Conservation (phyloP, 164 flowering plant species). For the Tetrastigma voinierianum region DNA sequence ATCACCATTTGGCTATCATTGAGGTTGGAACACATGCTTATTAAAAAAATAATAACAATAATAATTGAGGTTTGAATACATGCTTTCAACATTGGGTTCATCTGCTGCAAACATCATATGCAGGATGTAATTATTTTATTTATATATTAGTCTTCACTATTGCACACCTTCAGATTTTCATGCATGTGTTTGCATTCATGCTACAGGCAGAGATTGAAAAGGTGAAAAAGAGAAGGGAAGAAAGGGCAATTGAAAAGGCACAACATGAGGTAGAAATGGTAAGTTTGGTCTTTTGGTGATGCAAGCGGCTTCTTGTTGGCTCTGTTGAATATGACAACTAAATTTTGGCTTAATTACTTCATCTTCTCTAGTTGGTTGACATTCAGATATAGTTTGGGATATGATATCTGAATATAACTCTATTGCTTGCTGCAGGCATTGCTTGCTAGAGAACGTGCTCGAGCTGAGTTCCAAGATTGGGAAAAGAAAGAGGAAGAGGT, state of each 20-base stretch:
- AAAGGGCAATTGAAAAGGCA: slow-evolving; percentile 93
- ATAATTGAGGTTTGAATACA: no score
- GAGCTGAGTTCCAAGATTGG: slow-evolving; percentile 98
- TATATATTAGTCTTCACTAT: neutral
- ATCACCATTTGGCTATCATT: no score
- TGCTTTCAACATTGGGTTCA: neutral
- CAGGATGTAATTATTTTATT: neutral
- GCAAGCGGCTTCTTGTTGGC: neutral
- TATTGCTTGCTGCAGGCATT: slow-evolving; percentile 47
- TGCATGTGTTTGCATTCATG: slow-evolving; percentile 6
- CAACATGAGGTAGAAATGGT: slow-evolving; percentile 98
- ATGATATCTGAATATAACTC: neutral
- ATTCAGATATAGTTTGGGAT: neutral
- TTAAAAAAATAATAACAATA: no score
- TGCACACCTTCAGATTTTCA: neutral
- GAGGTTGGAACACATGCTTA: no score
- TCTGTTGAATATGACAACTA: neutral
- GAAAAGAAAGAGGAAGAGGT: slow-evolving; percentile 99
- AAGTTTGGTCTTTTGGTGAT: slow-evolving; percentile 13
- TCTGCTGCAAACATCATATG: neutral
- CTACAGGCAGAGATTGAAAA: slow-evolving; percentile 89
- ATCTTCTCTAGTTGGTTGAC: neutral
- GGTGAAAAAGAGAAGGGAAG: slow-evolving; percentile 94
- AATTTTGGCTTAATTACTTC: neutral
- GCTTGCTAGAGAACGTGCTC: slow-evolving; percentile 91